phyloP scores from a whole-genome alignment of 805 yeast genomes.

The Kuraishia hungarica region DNA sequence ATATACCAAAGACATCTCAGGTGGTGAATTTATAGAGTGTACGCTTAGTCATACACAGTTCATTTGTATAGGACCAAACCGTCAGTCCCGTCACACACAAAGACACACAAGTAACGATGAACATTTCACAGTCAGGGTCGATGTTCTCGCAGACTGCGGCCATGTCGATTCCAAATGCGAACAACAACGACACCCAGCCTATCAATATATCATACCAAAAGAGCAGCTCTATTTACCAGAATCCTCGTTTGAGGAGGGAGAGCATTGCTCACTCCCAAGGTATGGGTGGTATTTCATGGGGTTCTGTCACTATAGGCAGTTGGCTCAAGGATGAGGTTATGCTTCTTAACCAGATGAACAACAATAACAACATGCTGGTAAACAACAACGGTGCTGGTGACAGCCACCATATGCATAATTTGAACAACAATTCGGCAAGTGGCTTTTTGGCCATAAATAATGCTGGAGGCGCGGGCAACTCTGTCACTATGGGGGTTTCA shows the following conservation, averaged over 20 bases:
- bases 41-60: too few species aligned
- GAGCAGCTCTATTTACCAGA: constrained; percentile 27
- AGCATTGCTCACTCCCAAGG: constrained; percentile 95
- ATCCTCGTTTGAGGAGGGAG: constrained; percentile 68
- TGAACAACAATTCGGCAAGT: constrained; percentile 9
- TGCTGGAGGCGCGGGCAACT: background rate
- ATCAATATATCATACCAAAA: constrained; percentile 28
- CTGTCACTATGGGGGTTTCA: constrained; percentile 30
- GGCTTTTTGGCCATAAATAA: background rate
- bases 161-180: constrained; percentile 22
- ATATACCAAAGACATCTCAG: too few species aligned
- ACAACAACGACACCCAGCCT: constrained; percentile 24
- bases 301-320: constrained; percentile 87
- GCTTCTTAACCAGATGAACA: constrained; percentile 29
- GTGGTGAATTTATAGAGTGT: too few species aligned
- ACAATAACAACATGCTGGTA: constrained; percentile 3
- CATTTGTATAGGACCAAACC: too few species aligned
- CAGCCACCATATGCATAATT: constrained; percentile 4
- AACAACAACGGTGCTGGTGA: constrained; percentile 10
- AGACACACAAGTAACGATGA: background rate
- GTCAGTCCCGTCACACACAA: background rate
- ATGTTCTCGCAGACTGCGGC: constrained; percentile 22
- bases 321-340: constrained; percentile 94
- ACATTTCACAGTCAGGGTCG: constrained; percentile 1
- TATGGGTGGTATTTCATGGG: constrained; percentile 98